Percentiles rank a stretch among this genome's conserved stretches.
These are phyloP conservation scores for Sedum album DNA, from an alignment of 164 flowering plant species.

Conservation along the genomic window DNA sequence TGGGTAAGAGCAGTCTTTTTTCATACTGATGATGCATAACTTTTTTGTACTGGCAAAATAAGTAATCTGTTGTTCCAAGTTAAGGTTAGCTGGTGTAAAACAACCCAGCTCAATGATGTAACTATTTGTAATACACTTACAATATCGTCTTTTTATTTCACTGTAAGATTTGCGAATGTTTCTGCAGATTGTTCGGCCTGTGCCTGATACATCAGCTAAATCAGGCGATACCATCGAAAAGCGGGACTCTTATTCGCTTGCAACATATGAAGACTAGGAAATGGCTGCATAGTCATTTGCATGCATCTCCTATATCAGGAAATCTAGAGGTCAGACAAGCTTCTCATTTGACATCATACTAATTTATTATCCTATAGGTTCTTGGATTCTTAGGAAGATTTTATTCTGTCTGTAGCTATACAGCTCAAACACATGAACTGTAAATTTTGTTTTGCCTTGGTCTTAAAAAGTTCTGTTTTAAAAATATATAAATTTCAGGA, in stretches of 20 bases:
- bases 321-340: constrained; percentile 67
- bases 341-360: background rate
- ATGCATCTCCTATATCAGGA: constrained; percentile 92
- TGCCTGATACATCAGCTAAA: constrained; percentile 52
- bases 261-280: constrained; percentile 91
- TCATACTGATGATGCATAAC: background rate
- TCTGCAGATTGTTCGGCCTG: constrained; percentile 60
- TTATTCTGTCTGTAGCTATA: background rate
- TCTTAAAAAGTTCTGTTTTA: background rate
- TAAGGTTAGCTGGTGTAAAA: too few species aligned
- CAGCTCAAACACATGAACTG: background rate
- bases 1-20: constrained; percentile 47
- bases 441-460: background rate
- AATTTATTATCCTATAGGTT: background rate
- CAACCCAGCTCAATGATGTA: too few species aligned
- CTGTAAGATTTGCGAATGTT: background rate
- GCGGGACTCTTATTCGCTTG: constrained; percentile 64
- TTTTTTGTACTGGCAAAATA: background rate
- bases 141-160: background rate
- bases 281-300: constrained; percentile 98
- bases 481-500: background rate
- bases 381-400: background rate
- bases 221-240: constrained; percentile 75
- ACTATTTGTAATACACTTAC: background rate
- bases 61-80: background rate